Percentiles rank a stretch among this genome's conserved stretches.
Conservation (phyloP, 2,329 filamentous ascomycete genomes). For the Neopestalotiopsis sp. region DNA sequence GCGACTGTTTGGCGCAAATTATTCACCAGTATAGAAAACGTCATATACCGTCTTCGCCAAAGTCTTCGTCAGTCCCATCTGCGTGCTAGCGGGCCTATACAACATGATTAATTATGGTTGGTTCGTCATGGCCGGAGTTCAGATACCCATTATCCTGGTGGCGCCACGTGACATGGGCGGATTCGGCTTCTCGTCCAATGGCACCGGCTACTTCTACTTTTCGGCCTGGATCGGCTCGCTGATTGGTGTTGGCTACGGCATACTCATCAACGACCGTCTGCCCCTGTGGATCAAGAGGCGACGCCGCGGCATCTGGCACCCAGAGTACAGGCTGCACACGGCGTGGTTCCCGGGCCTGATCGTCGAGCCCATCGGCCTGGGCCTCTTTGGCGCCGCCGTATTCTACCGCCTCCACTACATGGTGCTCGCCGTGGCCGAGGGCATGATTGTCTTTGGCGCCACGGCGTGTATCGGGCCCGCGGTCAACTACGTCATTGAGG, state of each 20-base stretch:
- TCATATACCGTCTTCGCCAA: not conserved
- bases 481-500: slow-evolving; percentile 10
- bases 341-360: not conserved
- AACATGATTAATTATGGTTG: not conserved
- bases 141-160: not conserved
- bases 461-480: not conserved
- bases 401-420: slow-evolving; percentile 10
- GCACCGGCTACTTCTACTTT: slow-evolving; percentile 2
- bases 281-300: slow-evolving; percentile 2
- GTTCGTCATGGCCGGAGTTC: slow-evolving; percentile 6
- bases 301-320: not conserved
- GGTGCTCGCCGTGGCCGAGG: slow-evolving; percentile 1
- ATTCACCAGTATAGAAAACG: not conserved
- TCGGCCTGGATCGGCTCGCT: not conserved
- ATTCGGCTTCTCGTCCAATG: not conserved
- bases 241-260: slow-evolving; percentile 1
- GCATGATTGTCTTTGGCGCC: slow-evolving; percentile 4
- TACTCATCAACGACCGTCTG: not conserved
- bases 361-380: slow-evolving; percentile 3
- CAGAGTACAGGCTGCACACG: slow-evolving; percentile 9
- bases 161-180: not conserved
- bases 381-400: not conserved
- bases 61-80: not conserved
- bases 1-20: not conserved
- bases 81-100: not conserved